Evolutionary conservation across 495 filamentous ascomycete genomes (phyloP), one percentile per base, ranked within the genome.

Genomic region (Aspergillus olivimuriae): DNA sequence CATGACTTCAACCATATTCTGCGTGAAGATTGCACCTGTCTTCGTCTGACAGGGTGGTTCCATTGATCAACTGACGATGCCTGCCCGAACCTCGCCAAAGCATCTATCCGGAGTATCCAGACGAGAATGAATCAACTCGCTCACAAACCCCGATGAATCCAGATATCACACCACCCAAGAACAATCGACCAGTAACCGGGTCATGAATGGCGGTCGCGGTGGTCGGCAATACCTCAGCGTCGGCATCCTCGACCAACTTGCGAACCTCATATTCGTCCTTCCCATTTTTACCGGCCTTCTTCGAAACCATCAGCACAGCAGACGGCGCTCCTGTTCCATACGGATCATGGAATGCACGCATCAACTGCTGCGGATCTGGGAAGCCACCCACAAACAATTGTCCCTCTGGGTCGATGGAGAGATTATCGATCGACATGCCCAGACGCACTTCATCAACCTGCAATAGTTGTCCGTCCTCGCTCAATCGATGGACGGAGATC

Each of bases 401-500:
- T 0, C 68, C 68, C 19, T 68, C 53, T 3, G 45, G 41, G 43
- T 72, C 65, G 8, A 63, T 34, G 0, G 61, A 61, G 2, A 72
- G 34, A 34, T 72, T 72, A 43, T 72, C 66, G 10, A 68, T 17
- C 7, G 19, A 56, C 51, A 49, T 57, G 37, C 49, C 35, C 8
- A 55, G 30, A 20, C 53, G 26, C n/a, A 72, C 58, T 4, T 35
- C 42, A 19, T 62, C 49, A 16, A 66, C 19, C 6, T 55, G 44
- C 9, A 64, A 32, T 7, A 50, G 21, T 16, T 47, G 46, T 19
- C 53, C 31, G 26, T 53, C 37, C 0, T 51, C 34, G 2, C 57
- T 12, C 31, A 43, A 31, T 17, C 53, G 30, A 35, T 62, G 57
- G n/a, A 68, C 56, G 3, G 53, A 44, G 1, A 68, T 41, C 1